Evolutionary conservation across 495 filamentous ascomycete species (phyloP), one percentile per base, ranked within the genome.

Genomic region (Lasiosphaeria hispida): DNA sequence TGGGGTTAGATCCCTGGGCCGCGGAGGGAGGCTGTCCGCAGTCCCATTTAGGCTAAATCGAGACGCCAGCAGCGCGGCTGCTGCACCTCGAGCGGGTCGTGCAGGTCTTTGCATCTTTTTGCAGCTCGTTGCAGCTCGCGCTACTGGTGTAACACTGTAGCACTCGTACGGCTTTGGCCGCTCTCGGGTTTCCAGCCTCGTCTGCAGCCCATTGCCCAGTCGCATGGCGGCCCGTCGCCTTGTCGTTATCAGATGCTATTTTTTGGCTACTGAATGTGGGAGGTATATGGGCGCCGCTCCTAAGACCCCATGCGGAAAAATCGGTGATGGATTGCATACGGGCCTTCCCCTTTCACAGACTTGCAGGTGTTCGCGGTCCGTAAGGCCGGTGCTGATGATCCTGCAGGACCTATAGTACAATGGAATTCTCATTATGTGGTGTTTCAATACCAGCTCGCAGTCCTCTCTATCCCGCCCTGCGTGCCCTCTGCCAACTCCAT

Each of bases 11-110:
- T 36, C 54, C 57, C 63, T 60, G 65, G 56, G 55, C 62, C 48
- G 59, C 72, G 72, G 72, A 72, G 52, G 50, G 23, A 54, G 53
- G 41, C 50, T 45, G 53, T 70, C 72, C 72, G 72, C 50, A 10
- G 10, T 64, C 63, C 63, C 10, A 37, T 73, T 73, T 66, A 64
- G 72, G 70, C 56, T 69, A 68, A 66, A 62, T 30, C 51, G 33
- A 23, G 17, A 36, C 45, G 33, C 11, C 43, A 36, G 11, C 53
- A 40, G 43, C 42, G 45, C 41, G 47, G 55, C 62, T 58, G 37
- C 58, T 40, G 43, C 43, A 59, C 15, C 4, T 47, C 35, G 14
- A 36, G 37, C n/a, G n/a, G n/a, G n/a, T n/a, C n/a, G n/a, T n/a
- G 48, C 34, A 35, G 19, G 10, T 15, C 30, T 30, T 30, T 30